Conservation (phyloP, 1,139 yeast genomes). For the Hemisphaericaspora subhashii region DNA sequence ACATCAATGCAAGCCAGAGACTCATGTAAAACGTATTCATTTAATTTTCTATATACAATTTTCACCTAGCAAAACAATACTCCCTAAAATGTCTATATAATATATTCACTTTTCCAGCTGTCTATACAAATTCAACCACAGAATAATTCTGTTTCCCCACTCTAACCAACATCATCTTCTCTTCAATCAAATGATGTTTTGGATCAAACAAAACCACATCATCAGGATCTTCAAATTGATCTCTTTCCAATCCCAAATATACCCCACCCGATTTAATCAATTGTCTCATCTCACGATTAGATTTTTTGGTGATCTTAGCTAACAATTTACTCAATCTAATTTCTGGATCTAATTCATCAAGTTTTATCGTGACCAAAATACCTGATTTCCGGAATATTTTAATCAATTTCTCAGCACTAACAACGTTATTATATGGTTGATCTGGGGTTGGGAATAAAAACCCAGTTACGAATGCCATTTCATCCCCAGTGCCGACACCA, state of each 20-base stretch:
- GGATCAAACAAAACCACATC: constrained; percentile 48
- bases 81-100: not conserved
- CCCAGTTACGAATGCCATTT: constrained; percentile 63
- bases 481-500: constrained; percentile 73
- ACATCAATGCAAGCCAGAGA: too few species aligned
- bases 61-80: not conserved
- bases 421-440: constrained; percentile 45
- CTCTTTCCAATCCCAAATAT: constrained; percentile 61
- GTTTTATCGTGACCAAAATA: constrained; percentile 46
- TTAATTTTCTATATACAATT: not conserved
- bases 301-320: constrained; percentile 38
- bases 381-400: constrained; percentile 62
- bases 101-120: not conserved
- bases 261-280: constrained; percentile 73
- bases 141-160: constrained; percentile 72
- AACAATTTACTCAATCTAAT: constrained; percentile 42
- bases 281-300: constrained; percentile 57
- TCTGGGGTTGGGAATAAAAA: constrained; percentile 64
- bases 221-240: constrained; percentile 52
- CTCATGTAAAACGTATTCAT: not conserved
- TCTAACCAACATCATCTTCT: constrained; percentile 61
- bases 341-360: constrained; percentile 34
- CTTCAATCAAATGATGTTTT: constrained; percentile 55
- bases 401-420: constrained; percentile 55
- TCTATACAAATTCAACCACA: constrained; percentile 44